These are phyloP conservation scores for Rhododendron ferrugineum DNA, from an alignment of 148 eudicot species.

Conservation along the genomic window DNA sequence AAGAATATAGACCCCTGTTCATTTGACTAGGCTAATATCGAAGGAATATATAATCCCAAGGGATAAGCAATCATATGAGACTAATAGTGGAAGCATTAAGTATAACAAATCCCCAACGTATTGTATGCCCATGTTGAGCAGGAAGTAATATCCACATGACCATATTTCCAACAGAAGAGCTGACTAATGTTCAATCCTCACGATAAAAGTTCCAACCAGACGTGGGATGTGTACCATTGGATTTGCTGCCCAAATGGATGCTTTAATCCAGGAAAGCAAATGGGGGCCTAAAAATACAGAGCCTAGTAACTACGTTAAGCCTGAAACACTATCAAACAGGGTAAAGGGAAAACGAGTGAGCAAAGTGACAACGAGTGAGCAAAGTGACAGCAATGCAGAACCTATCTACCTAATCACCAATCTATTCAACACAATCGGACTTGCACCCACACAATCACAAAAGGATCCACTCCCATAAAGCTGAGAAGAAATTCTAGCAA, in stretches of 20 bases:
- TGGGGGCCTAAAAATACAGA: not conserved
- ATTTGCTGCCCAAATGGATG: not conserved
- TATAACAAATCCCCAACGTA: not conserved
- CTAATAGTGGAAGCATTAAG: not conserved
- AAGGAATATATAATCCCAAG: not conserved
- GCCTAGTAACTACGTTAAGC: not conserved
- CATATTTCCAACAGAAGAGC: not conserved
- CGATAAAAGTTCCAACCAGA: not conserved
- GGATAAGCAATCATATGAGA: not conserved
- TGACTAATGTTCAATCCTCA: not conserved
- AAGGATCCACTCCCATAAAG: not conserved
- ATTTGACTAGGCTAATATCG: not conserved
- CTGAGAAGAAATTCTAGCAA: not conserved
- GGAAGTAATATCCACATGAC: not conserved
- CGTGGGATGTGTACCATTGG: not conserved
- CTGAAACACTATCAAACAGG: not conserved
- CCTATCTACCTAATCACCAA: not conserved
- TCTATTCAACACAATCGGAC: not conserved
- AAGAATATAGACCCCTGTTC: not conserved
- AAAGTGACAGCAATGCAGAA: not conserved
- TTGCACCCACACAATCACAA: not conserved
- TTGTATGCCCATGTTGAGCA: not conserved
- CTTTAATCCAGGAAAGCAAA: not conserved
- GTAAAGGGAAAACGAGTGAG: not conserved
- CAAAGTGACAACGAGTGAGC: not conserved